Base-by-base conservation (phyloP, 208 protist species). In the Porcisia deanei region DNA sequence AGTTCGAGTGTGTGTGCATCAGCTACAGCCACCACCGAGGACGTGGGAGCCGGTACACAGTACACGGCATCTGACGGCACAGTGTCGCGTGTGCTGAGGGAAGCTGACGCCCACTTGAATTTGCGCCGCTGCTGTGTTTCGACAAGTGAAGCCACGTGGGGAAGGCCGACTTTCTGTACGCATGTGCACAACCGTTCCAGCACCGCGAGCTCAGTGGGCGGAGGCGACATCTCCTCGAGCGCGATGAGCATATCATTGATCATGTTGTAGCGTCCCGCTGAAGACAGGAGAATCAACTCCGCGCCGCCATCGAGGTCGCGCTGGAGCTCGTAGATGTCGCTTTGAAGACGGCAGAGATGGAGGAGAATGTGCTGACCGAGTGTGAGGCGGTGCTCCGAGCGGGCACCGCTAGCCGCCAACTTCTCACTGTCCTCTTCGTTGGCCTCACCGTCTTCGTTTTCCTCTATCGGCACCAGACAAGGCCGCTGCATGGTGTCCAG, bases 291-390 rank as follows among this genome's bases (percentile, higher is more conserved):
- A n/a, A 94, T 75, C 12, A 82, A 14, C 67, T 94, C 87, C 73
- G 90, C 89, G 1, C 76, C 80, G 41, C 88, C 92, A n/a, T 90
- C 83, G 10, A 94, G 78, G 72, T 96, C 90, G 34, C 85, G 85
- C 67, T 96, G 89, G 34, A 91, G 79, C 4, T 79, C 76, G 76
- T 94, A 91, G 22, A 96, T 87, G 49, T 69, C 49, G 54, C 76
- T 83, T 34, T 94, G 92, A 22, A 92, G 73, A 14, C 90, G 86
- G 71, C 90, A 94, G 0, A 96, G 82, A 71, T 96, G 92, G 12
- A 94, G 76, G 14, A 96, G 77, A 0, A 94, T 37, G 8, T 77
- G 82, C 73, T 91, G 85, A 5, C 92, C 92, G 18, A 96, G 71
- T 18, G 81, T 86, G 39, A 93, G 71, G 20, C 69, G 30, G n/a